Evolutionary conservation across 352 stramenopile genomes (phyloP), one percentile per base, ranked within the genome.

Genomic region (Globisporangium irregulare): DNA sequence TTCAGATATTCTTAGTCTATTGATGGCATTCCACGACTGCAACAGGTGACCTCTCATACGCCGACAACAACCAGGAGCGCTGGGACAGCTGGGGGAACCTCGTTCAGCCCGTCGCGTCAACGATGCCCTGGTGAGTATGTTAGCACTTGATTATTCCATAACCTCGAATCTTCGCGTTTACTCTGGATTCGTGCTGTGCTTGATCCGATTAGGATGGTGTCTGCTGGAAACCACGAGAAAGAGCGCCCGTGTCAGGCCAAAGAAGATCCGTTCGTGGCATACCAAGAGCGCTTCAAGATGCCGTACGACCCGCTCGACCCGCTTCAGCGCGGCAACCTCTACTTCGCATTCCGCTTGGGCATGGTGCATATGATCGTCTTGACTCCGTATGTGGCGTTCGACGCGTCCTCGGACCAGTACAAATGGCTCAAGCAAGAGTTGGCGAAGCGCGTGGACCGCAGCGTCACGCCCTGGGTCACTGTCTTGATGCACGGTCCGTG

Each of bases 401-500:
- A 82, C 38, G 72, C 71, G 2, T 80, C 69, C 27, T 98, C 91
- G 20, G 71, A 78, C 15, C 95, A 99, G 80, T 93, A 97, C 64
- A 62, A 91, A 54, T 99, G 92, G 93, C 70, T 98, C 0, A 65
- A 90, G 53, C 73, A 86, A 25, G 90, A 98, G 73, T 77, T 99
- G 14, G n/a, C 62, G 60, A 56, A 77, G 36, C 80, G 73, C 4
- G 83, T 98, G 1, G 83, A 99, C 73, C 92, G 93, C 46, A 71
- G 58, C 1, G 54, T 86, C 20, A 98, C 94, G 9, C 95, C 95
- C 1, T 99, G 93, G 93, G 60, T 98, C 3, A 74, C 97, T 3
- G 81, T 98, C 24, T 87, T 98, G 64, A 95, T 98, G 76, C 94
- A 99, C 67, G 89, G 85, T 7, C 95, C 95, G 20, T 92, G 96